Conservation (phyloP, 2,329 filamentous ascomycete genomes). For the Emmonsiellopsis sp. region DNA sequence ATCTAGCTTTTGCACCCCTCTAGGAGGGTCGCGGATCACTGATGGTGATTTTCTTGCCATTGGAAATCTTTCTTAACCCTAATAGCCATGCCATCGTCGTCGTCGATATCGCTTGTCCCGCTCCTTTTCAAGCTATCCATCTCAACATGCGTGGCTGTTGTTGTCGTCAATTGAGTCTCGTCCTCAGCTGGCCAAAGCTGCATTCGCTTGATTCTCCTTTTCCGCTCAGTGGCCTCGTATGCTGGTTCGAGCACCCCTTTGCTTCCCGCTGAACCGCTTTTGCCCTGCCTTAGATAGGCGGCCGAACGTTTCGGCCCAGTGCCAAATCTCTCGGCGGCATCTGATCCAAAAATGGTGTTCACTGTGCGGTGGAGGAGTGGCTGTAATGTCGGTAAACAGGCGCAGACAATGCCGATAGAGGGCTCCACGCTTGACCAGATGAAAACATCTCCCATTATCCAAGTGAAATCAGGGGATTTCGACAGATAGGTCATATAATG, state of each 20-base stretch:
- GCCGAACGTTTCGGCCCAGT: background rate
- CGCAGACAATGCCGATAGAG: slow-evolving; percentile 25
- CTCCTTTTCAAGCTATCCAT: background rate
- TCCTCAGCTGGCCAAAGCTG: background rate
- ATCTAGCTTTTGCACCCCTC: no score
- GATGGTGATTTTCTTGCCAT: background rate
- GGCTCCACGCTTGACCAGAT: slow-evolving; percentile 26
- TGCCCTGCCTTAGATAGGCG: background rate
- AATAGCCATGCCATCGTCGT: background rate
- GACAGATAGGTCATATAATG: slow-evolving; percentile 33
- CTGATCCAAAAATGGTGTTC: background rate
- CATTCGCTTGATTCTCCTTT: background rate
- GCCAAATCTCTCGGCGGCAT: background rate
- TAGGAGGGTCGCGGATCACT: background rate
- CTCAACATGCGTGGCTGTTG: background rate
- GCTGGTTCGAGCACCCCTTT: background rate
- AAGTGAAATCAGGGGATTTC: slow-evolving; percentile 29
- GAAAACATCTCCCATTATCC: slow-evolving; percentile 21
- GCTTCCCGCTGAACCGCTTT: background rate
- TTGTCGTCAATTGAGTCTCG: background rate
- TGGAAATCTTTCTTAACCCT: background rate
- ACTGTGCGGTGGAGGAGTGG: slow-evolving; percentile 20
- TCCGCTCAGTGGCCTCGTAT: background rate
- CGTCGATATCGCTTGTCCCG: background rate
- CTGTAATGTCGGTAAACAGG: slow-evolving; percentile 25